Base-by-base conservation (phyloP, 2,329 filamentous ascomycete genomes). In the Camillea tinctor region DNA sequence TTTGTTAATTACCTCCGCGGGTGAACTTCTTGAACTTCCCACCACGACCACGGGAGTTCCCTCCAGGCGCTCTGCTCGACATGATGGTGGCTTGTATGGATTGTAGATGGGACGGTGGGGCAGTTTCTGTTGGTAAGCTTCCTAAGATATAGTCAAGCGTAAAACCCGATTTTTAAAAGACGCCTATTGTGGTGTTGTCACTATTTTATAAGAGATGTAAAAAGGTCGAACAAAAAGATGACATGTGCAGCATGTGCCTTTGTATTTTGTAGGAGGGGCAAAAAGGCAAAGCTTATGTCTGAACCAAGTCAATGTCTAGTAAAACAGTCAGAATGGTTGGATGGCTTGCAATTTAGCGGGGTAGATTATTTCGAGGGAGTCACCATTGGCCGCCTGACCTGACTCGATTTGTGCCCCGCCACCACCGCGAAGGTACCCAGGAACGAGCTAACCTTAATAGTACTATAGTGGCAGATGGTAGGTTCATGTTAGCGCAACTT, bases 1-100 rank as follows among this genome's bases (percentile, higher is more conserved):
- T 50, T 53, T 52, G n/a, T n/a, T 54, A 71, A 84, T 69, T 79
- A 94, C 94, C 93, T 84, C 94, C 94, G 79, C 94, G 86, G 69
- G 92, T 93, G 68, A 90, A 92, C 82, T 97, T 98, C 81, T 88
- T 91, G 77, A 94, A 97, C 80, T 98, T 98, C 78, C 93, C 92
- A 71, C 90, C 93, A 74, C 93, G 90, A 69, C 92, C 93, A 74
- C 92, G 85, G 66, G 88, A 82, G 75, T 75, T 80, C 49, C 75
- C 70, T 65, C 80, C 80, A 50, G 81, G 76, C 63, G 60, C 72
- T 63, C 71, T 71, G 56, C 75, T 75, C 73, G 80, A 74, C 83
- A 86, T 75, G 60, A 61, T 66, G 63, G 56, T 15, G 50, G 4
- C 19, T 9, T 36, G 24, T 60, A 56, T 56, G n/a, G 24, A 9